A percentile compares a stretch with the other conserved stretches of the same genome.
Conservation (phyloP, 768 basidiomycete species). For the Mycena sanguinolenta region DNA sequence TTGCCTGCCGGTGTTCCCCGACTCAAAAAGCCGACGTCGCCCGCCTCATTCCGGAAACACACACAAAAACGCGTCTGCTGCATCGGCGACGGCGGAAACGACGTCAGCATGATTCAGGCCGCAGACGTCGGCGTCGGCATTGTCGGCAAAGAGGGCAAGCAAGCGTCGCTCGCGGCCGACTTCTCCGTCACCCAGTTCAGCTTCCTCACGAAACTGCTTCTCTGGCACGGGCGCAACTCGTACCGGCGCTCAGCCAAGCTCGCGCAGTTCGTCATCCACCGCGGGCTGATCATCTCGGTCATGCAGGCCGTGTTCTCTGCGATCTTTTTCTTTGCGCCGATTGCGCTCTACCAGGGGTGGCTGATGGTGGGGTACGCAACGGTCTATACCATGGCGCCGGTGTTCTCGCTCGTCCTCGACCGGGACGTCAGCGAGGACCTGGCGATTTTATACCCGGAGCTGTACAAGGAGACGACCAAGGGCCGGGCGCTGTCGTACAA, state of each 20-base stretch:
- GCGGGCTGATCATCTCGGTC: conserved; percentile 95
- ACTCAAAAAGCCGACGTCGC: conserved; percentile 99
- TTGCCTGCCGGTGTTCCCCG: conserved; percentile 97
- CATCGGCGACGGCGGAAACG: conserved; percentile 99
- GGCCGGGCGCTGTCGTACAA: conserved; percentile 96
- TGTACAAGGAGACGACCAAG: conserved; percentile 99
- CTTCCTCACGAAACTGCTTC: conserved; percentile 92
- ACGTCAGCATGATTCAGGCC: conserved; percentile 99
- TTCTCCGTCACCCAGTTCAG: conserved; percentile 99
- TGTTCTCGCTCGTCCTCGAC: conserved; percentile 97
- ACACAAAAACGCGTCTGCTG: conserved; percentile 98
- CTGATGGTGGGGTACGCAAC: conserved; percentile 97
- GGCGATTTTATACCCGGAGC: conserved; percentile 94
- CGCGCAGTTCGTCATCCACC: conserved; percentile 98
- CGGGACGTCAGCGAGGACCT: conserved; percentile 96
- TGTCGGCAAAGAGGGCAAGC: conserved; percentile 98
- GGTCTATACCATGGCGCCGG: conserved; percentile 97
- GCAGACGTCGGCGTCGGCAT: conserved; percentile 98
- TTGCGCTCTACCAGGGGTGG: conserved; percentile 98
- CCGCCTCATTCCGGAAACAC: conserved; percentile 86
- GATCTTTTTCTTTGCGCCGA: conserved; percentile 95
- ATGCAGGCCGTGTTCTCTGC: conserved; percentile 98
- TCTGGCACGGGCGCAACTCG: conserved; percentile 99
- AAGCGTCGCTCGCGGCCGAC: conserved; percentile 98
- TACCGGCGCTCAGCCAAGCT: conserved; percentile 98